Evolutionary conservation across 2,329 filamentous ascomycete species (phyloP), one percentile per base, ranked within the genome.

Genomic region (Aspergillus nomiae): DNA sequence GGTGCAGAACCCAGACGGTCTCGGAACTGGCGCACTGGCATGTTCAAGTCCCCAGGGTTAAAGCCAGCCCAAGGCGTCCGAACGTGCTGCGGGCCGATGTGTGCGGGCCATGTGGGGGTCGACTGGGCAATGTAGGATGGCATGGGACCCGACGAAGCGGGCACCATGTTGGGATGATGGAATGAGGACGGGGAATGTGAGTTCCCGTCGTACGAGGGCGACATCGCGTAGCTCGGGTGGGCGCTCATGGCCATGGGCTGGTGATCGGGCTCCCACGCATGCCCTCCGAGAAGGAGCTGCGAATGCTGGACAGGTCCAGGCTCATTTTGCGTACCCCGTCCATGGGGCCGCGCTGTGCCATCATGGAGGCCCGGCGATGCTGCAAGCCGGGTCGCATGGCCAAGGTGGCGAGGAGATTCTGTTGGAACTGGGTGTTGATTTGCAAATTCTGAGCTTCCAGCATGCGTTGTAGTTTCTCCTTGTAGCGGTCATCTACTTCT

Each of bases 401-500:
- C 62, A 78, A 72, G n/a, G 74, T 73, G 0, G 74, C 72, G n/a
- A 78, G 68, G 4, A 78, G 66, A 48, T 78, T 75, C 30, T 73
- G 72, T 41, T 76, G 71, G 59, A 79, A 76, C 53, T 78, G 73
- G 56, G 73, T 71, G 63, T 79, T 74, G 55, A 78, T 73, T 63
- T 77, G 72, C 67, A 72, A 67, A 63, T 74, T 78, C 65, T 78
- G 76, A 5, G 71, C 74, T 46, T 78, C 75, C 55, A 78, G 69
- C 70, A 78, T 76, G n/a, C 72, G 73, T 48, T 76, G 73, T 36
- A 76, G 74, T 61, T 78, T 78, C 58, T 78, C 76, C 60, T 77
- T 75, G 56, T 78, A 78, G 61, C 94, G 91, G 69, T 96, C 92
- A 59, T 96, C 93, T 73, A 96, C 92, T 77, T 97, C 94, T 73